Percentiles rank a stretch among this genome's conserved stretches.
Evolutionary conservation across 140 eudicot species (phyloP).

Genomic region (Stevia rebaudiana): DNA sequence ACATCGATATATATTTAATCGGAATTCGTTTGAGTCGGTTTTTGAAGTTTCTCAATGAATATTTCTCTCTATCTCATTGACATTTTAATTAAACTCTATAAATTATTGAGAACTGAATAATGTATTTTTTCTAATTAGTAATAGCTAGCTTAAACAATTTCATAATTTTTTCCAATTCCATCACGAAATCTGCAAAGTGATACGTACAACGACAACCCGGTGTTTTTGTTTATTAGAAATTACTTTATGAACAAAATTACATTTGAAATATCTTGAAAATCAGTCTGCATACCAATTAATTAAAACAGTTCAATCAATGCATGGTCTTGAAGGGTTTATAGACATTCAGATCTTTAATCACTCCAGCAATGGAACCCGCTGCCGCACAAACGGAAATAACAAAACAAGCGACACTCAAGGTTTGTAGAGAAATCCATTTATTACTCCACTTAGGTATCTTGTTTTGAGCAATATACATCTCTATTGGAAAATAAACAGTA

Average conservation of each 20-base stretch:
- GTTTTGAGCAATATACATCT: slow-evolving; percentile 53
- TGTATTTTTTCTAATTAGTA: too few relatives aligned
- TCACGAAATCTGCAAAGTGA: too few relatives aligned
- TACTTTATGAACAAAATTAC: neutral
- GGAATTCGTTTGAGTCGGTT: too few relatives aligned
- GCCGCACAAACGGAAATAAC: slow-evolving; percentile 51
- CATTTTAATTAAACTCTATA: too few relatives aligned
- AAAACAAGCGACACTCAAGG: slow-evolving; percentile 40
- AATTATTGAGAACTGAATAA: too few relatives aligned
- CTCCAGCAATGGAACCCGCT: slow-evolving; percentile 59
- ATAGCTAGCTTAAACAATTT: too few relatives aligned
- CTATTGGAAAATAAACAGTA: slow-evolving; percentile 55
- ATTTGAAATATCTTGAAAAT: neutral
- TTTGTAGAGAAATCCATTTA: slow-evolving; percentile 38
- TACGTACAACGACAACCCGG: neutral
- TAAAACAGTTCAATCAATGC: slow-evolving; percentile 33
- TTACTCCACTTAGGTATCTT: slow-evolving; percentile 45
- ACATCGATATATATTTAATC: too few relatives aligned
- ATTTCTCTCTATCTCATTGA: too few relatives aligned
- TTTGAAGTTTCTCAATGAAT: too few relatives aligned
- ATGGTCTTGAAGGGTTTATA: slow-evolving; percentile 55
- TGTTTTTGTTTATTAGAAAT: neutral
- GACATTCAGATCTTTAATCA: slow-evolving; percentile 40
- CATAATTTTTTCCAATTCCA: too few relatives aligned
- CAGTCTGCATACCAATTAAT: neutral